These are phyloP conservation scores for Kregervanrija fluxuum DNA, from an alignment of 805 yeast genomes.

Conservation along the genomic window DNA sequence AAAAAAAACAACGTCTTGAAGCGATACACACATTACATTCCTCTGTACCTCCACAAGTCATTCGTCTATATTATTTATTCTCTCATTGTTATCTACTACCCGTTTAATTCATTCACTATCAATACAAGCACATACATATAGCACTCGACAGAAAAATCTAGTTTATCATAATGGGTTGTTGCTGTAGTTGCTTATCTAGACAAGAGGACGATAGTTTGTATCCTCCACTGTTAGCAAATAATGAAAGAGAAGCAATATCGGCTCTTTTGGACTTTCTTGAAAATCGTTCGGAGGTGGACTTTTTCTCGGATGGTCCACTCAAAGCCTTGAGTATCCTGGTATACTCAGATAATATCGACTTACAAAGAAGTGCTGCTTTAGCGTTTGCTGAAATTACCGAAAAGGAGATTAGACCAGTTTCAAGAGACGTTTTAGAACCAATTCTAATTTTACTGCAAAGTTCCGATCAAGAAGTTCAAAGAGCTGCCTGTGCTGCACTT, in stretches of 20 bases:
- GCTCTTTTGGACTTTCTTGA: constrained; percentile 84
- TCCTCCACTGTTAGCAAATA: constrained; percentile 85
- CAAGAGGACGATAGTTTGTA: constrained; percentile 48
- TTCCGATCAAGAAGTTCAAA: constrained; percentile 88
- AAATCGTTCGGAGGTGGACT: constrained; percentile 82
- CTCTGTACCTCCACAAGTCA: constrained; percentile 1
- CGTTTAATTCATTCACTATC: background rate
- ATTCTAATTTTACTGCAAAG: constrained; percentile 80
- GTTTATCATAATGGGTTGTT: constrained; percentile 37
- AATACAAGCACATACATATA: background rate
- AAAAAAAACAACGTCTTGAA: too few species aligned
- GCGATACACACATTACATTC: too few species aligned
- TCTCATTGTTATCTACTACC: too few species aligned
- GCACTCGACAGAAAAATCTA: background rate
- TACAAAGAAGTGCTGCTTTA: constrained; percentile 94
- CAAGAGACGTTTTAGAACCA: constrained; percentile 88
- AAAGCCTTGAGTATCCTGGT: constrained; percentile 88
- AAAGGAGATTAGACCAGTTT: constrained; percentile 86
- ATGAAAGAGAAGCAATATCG: constrained; percentile 94
- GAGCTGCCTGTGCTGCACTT: constrained; percentile 97
- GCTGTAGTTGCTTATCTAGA: constrained; percentile 41
- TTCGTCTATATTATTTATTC: too few species aligned
- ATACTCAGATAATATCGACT: constrained; percentile 87
- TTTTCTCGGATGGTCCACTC: constrained; percentile 79
- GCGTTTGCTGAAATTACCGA: constrained; percentile 99